These are phyloP conservation scores for Fusarium xyrophilum DNA, from an alignment of 2,329 filamentous ascomycete genomes.

Conservation along the genomic window DNA sequence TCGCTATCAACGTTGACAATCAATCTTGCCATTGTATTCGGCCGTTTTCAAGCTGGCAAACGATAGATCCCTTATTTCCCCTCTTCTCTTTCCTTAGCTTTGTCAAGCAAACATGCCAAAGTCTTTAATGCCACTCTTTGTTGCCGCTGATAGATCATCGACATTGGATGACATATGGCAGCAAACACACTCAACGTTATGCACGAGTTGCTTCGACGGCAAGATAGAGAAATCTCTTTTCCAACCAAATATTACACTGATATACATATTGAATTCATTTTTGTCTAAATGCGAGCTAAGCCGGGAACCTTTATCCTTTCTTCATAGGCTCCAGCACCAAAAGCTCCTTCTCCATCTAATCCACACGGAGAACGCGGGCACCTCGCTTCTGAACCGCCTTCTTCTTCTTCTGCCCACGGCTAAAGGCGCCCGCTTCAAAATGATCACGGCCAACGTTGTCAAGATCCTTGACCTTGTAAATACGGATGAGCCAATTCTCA, in stretches of 20 bases:
- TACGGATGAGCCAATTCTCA: constrained; percentile 99
- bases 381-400: constrained; percentile 74
- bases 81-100: neutral
- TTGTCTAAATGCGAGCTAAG: constrained; percentile 44
- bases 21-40: neutral
- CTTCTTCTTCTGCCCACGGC: constrained; percentile 85
- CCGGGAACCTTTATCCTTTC: constrained; percentile 33
- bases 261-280: constrained; percentile 49
- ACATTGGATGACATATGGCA: neutral
- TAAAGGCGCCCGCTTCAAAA: constrained; percentile 70
- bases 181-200: constrained; percentile 4
- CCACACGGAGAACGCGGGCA: constrained; percentile 73
- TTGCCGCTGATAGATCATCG: constrained; percentile 1
- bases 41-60: constrained; percentile 6
- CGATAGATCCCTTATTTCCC: neutral
- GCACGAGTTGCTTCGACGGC: neutral
- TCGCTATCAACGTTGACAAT: neutral
- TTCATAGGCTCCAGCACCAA: constrained; percentile 13
- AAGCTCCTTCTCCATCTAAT: constrained; percentile 55
- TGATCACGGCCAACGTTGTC: constrained; percentile 96
- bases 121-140: neutral
- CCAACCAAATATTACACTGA: constrained; percentile 45
- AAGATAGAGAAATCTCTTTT: constrained; percentile 22
- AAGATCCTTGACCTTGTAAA: constrained; percentile 99
- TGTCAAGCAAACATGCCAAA: constrained; percentile 11